Evolutionary conservation across 2,329 filamentous ascomycete genomes (phyloP).

Genomic region (Cladosporium colombiae): DNA sequence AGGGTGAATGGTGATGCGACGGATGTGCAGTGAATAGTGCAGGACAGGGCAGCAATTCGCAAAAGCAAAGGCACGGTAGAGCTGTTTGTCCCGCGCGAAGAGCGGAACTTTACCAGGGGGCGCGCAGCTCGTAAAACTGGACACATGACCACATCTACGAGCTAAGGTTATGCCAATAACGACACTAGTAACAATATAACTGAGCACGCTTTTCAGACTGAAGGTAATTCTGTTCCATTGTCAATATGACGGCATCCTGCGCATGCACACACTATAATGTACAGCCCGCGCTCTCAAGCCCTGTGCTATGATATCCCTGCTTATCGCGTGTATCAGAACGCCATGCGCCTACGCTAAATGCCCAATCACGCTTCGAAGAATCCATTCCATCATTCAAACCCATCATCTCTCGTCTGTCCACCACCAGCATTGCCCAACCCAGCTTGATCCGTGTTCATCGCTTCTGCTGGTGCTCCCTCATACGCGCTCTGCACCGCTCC

Average conservation of each 20-base stretch:
- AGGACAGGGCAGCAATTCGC: background rate
- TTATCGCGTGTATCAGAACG: slow-evolving; percentile 16
- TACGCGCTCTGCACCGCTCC: slow-evolving; percentile 34
- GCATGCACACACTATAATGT: slow-evolving; percentile 14
- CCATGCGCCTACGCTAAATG: slow-evolving; percentile 20
- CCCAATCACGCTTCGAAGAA: background rate
- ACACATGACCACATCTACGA: background rate
- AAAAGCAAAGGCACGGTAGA: background rate
- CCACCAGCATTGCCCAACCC: slow-evolving; percentile 23
- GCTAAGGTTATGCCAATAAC: background rate
- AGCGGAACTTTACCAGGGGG: too few relatives aligned
- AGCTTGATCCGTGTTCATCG: slow-evolving; percentile 27
- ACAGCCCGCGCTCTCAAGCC: slow-evolving; percentile 10
- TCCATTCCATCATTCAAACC: slow-evolving; percentile 32
- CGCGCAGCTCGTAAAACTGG: background rate
- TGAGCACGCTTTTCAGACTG: background rate
- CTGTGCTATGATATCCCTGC: slow-evolving; percentile 11
- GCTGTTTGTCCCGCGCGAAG: background rate
- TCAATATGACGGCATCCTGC: background rate
- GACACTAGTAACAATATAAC: background rate
- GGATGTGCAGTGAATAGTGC: background rate
- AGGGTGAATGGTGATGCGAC: slow-evolving; percentile 6
- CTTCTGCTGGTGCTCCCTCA: slow-evolving; percentile 21
- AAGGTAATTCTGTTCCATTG: background rate
- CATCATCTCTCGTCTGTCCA: slow-evolving; percentile 33